These are phyloP conservation scores for Antitrichia curtipendula DNA, from an alignment of 225 moss, liverwort and hornwort species.

Conservation along the genomic window DNA sequence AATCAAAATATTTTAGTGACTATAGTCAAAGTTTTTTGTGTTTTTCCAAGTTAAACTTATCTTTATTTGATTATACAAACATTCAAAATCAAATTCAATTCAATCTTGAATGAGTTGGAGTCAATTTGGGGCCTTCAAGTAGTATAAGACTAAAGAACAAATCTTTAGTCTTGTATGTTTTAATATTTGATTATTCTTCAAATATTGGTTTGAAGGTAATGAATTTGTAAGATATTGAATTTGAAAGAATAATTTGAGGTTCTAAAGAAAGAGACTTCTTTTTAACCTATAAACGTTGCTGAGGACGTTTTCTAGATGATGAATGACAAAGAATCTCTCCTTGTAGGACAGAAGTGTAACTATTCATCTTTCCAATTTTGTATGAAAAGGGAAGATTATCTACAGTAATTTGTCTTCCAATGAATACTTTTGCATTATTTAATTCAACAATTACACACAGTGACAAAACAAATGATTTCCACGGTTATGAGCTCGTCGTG, in stretches of 20 bases:
- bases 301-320: too few species aligned
- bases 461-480: too few species aligned
- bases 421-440: too few species aligned
- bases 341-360: too few species aligned
- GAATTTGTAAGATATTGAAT: neutral
- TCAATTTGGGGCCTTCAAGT: neutral
- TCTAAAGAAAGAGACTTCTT: neutral
- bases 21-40: accelerated
- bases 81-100: neutral
- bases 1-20: neutral
- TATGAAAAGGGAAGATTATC: too few species aligned
- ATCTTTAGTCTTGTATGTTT: neutral
- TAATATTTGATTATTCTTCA: neutral
- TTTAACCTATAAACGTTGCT: too few species aligned
- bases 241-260: neutral
- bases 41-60: accelerated
- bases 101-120: too few species aligned
- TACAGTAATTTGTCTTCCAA: too few species aligned
- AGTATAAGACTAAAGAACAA: neutral
- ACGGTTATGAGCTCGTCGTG: too few species aligned
- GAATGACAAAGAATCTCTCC: too few species aligned
- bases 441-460: too few species aligned
- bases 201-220: neutral
- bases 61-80: neutral
- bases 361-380: too few species aligned